phyloP scores from a whole-genome alignment of 73 alveolate species.

The Vitrella brassicaformis region DNA sequence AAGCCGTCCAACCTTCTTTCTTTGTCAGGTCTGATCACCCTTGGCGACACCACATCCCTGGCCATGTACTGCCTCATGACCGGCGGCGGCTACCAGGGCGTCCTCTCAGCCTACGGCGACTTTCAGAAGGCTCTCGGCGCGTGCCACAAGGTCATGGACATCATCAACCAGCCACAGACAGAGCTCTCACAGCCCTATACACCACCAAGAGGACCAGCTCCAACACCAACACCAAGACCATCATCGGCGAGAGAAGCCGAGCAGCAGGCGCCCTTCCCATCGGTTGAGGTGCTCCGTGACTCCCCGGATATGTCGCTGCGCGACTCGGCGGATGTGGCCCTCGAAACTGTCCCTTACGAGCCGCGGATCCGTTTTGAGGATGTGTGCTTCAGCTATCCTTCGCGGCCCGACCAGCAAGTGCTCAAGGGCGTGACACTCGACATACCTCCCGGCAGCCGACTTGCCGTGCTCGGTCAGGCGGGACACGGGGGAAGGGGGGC shows the following conservation, averaged over 20 bases:
- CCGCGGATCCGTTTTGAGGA: too few relatives aligned
- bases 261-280: too few relatives aligned
- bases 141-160: slow-evolving; percentile 16
- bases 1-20: not conserved
- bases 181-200: not conserved
- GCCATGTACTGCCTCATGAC: slow-evolving; percentile 28
- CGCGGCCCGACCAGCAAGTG: not conserved
- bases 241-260: too few relatives aligned
- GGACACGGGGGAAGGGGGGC: too few relatives aligned
- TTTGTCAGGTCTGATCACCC: not conserved
- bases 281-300: too few relatives aligned
- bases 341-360: too few relatives aligned
- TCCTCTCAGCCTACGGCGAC: not conserved
- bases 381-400: not conserved
- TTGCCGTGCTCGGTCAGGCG: slow-evolving; percentile 1
- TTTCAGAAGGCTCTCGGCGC: slow-evolving; percentile 18
- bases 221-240: too few relatives aligned
- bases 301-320: too few relatives aligned
- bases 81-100: not conserved
- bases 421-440: slow-evolving; percentile 8
- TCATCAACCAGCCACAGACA: not conserved
- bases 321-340: too few relatives aligned
- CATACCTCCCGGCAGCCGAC: slow-evolving; percentile 14
- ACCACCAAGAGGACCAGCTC: too few relatives aligned
- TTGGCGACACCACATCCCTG: slow-evolving; percentile 16